Conservation (phyloP, 2,329 filamentous ascomycete genomes). For the Pseudocercospora pini-densiflorae region DNA sequence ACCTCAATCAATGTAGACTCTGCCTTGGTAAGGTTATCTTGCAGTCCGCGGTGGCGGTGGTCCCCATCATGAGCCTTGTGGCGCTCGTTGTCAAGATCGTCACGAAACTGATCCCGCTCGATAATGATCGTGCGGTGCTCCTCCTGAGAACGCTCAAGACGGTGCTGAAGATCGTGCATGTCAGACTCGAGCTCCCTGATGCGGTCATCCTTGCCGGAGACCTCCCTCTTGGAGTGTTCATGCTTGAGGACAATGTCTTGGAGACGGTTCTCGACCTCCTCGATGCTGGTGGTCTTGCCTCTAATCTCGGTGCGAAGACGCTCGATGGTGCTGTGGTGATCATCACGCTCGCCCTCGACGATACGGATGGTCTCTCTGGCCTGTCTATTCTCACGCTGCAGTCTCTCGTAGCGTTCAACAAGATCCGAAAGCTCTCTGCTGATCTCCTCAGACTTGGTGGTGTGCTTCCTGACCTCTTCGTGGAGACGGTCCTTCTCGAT, state of each 20-base stretch:
- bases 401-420: slow-evolving; percentile 33
- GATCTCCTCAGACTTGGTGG: slow-evolving; percentile 31
- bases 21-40: slow-evolving; percentile 31
- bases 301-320: slow-evolving; percentile 36
- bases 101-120: slow-evolving; percentile 34
- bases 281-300: slow-evolving; percentile 29
- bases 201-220: slow-evolving; percentile 32
- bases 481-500: slow-evolving; percentile 37
- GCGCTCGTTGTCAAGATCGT: slow-evolving; percentile 35
- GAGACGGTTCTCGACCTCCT: slow-evolving; percentile 32
- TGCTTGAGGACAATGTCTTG: slow-evolving; percentile 31
- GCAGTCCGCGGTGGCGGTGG: slow-evolving; percentile 30
- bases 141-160: slow-evolving; percentile 34
- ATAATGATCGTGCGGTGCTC: slow-evolving; percentile 33
- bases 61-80: slow-evolving; percentile 31
- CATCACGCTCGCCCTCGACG: slow-evolving; percentile 38
- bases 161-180: slow-evolving; percentile 29
- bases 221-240: slow-evolving; percentile 34
- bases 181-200: slow-evolving; percentile 34
- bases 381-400: slow-evolving; percentile 34
- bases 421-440: slow-evolving; percentile 31
- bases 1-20: slow-evolving; percentile 30
- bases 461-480: slow-evolving; percentile 36
- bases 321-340: slow-evolving; percentile 35
- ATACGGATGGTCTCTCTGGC: slow-evolving; percentile 33